Evolutionary conservation across 2,329 filamentous ascomycete genomes (phyloP).

Genomic region (Biscogniauxia mediterranea): DNA sequence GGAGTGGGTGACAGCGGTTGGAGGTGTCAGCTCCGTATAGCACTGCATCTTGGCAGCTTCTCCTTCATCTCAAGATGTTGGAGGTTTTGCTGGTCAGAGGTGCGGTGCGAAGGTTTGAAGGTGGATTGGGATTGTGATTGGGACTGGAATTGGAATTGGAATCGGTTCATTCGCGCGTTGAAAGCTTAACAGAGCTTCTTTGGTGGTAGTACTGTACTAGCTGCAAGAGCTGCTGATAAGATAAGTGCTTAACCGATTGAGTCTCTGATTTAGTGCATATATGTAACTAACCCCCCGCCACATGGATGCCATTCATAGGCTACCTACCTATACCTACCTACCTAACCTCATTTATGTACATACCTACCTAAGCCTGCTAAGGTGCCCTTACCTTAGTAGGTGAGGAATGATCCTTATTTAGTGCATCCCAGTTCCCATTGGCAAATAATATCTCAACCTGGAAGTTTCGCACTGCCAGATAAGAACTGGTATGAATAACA

Average conservation of each 20-base stretch:
- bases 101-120: conserved; percentile 4
- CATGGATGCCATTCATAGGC: too few relatives aligned
- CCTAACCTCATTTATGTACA: too few relatives aligned
- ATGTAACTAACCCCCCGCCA: too few relatives aligned
- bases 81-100: neutral
- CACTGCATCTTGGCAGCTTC: conserved; percentile 71
- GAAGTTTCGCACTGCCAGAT: too few relatives aligned
- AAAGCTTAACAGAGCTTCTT: neutral
- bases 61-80: conserved; percentile 28
- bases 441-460: too few relatives aligned
- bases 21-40: conserved; percentile 93
- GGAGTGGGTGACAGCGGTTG: conserved; percentile 90
- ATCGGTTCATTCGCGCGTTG: neutral
- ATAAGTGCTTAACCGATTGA: neutral
- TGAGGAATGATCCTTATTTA: too few relatives aligned
- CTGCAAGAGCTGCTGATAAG: neutral
- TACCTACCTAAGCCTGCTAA: too few relatives aligned
- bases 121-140: neutral
- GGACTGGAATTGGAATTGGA: too few relatives aligned
- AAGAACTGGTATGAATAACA: too few relatives aligned
- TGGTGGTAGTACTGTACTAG: neutral
- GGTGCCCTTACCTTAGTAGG: too few relatives aligned
- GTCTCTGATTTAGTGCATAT: neutral
- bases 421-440: too few relatives aligned
- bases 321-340: too few relatives aligned